A percentile compares a stretch with the other conserved stretches of the same genome.
These are phyloP conservation scores for Puccinia hordei DNA, from an alignment of 1,284 basidiomycete genomes.

Conservation along the genomic window DNA sequence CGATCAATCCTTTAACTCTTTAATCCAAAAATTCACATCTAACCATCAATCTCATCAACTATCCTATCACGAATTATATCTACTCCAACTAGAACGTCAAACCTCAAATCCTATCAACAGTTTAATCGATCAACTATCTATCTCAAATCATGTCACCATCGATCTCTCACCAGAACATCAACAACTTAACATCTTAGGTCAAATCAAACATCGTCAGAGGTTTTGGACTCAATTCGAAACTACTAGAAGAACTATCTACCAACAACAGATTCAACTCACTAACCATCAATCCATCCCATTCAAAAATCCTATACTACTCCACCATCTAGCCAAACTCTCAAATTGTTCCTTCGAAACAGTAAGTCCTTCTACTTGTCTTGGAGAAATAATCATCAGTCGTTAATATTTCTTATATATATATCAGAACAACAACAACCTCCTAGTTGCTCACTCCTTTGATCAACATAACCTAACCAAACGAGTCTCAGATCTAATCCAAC, in stretches of 20 bases:
- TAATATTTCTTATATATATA: not conserved
- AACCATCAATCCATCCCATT: not conserved
- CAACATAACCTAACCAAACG: not conserved
- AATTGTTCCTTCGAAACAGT: not conserved
- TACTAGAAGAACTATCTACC: not conserved
- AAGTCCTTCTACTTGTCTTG: too few species aligned
- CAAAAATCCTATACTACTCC: not conserved
- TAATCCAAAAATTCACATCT: not conserved
- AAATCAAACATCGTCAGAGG: not conserved
- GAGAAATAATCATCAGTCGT: not conserved
- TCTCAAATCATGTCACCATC: not conserved
- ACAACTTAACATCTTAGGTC: not conserved
- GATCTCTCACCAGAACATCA: not conserved
- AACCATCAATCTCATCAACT: not conserved
- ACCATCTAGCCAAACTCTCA: not conserved
- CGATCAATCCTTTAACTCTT: not conserved
- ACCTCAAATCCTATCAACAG: too few species aligned
- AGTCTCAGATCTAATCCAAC: not conserved
- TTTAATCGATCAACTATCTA: not conserved
- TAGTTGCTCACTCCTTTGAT: conserved; percentile 7
- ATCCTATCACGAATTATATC: conserved; percentile 8
- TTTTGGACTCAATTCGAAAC: conserved; percentile 5
- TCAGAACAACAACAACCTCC: not conserved
- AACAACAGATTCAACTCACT: not conserved
- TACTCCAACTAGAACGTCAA: not conserved